These are phyloP conservation scores for Diaporthe citrichinensis DNA, from an alignment of 2,329 filamentous ascomycete genomes.

Conservation along the genomic window DNA sequence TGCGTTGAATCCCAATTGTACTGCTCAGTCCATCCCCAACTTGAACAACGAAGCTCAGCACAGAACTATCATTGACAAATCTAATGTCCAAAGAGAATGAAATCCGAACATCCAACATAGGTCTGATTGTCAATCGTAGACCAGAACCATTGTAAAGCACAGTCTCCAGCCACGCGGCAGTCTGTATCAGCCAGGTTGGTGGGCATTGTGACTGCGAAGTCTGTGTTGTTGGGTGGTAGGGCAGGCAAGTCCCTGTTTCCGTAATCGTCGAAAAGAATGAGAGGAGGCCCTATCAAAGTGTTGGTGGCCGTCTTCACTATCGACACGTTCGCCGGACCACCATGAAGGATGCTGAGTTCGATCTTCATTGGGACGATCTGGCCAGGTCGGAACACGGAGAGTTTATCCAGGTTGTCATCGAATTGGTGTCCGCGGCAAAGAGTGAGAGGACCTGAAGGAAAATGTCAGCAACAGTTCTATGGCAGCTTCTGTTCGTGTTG, in stretches of 20 bases:
- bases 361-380: constrained; percentile 36
- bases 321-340: constrained; percentile 33
- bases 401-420: constrained; percentile 21
- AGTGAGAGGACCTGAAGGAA: constrained; percentile 7
- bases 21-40: neutral
- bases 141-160: constrained; percentile 36
- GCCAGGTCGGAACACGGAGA: constrained; percentile 31
- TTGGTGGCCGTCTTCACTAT: constrained; percentile 32
- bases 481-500: no score
- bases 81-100: constrained; percentile 29
- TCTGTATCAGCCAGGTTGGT: constrained; percentile 19
- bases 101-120: constrained; percentile 36
- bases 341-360: constrained; percentile 25
- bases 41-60: neutral
- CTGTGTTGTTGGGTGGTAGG: constrained; percentile 33
- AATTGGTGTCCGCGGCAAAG: constrained; percentile 36
- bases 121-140: constrained; percentile 30
- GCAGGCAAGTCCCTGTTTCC: constrained; percentile 26
- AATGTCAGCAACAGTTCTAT: neutral
- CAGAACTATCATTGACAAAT: neutral
- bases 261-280: constrained; percentile 30
- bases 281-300: constrained; percentile 19
- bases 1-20: neutral
- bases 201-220: constrained; percentile 33
- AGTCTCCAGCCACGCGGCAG: constrained; percentile 27